Base-by-base conservation (phyloP, 2,329 filamentous ascomycete genomes). In the Trichoderma sp. region DNA sequence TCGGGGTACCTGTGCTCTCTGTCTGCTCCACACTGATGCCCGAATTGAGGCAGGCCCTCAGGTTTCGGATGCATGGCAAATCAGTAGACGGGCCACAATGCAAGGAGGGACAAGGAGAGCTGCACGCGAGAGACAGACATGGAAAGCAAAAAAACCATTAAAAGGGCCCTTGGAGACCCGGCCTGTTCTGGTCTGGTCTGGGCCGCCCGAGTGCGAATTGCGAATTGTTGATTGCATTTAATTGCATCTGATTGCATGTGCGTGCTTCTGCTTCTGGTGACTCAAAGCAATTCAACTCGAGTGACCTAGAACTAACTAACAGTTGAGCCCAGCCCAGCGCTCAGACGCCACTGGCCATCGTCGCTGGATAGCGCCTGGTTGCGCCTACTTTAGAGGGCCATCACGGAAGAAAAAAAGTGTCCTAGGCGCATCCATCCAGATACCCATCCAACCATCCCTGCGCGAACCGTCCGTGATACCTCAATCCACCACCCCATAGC, bases 331-430 rank as follows among this genome's bases (percentile, higher is more conserved):
- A 38, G 45, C 18, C 45, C 45, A 53, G 45, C 45, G 45, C 60
- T 72, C 24, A 21, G 35, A 29, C 24, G 59, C 71, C 21, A 66
- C 38, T 66, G 33, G 45, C 71, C 21, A 24, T 53, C 68, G 68
- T 71, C 33, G 60, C 63, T 74, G 71, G 62, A 71, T 45, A 71
- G 68, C 68, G 68, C 68, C 45, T 45, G 68, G 56, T 38, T 45
- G 59, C 64, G 16, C 69, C 59, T 63, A 72, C 29, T 56, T 74
- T 74, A 74, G 69, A 67, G 63, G 74, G 50, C 74, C 74, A 72
- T 75, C 66, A 71, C 74, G 64, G 66, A 38, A 66, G 69, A 71
- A 74, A 74, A 75, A 75, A 74, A 75, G 75, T 62, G 69, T 75
- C 75, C 62, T 67, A 64, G 75, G 75, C 75, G 75, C 75, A 76